Evolutionary conservation across 768 basidiomycete genomes (phyloP).

Genomic region (Gymnopilus dilepis): DNA sequence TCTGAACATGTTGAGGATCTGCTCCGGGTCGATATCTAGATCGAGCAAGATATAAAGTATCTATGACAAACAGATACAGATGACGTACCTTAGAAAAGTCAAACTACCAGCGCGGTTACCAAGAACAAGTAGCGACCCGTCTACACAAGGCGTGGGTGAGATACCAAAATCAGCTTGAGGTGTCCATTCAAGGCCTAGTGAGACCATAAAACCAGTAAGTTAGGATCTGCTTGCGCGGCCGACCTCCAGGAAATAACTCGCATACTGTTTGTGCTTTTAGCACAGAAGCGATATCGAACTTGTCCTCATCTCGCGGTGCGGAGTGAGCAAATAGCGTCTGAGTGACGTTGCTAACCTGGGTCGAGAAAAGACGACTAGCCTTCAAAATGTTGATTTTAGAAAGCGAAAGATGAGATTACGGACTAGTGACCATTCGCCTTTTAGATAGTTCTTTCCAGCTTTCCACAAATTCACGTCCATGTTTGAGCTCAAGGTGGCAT

Average conservation of each 20-base stretch:
- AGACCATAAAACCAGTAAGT: not conserved
- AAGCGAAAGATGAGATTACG: not conserved
- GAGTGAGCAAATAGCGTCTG: constrained; percentile 46
- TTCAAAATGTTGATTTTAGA: not conserved
- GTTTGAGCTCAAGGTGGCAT: constrained; percentile 74
- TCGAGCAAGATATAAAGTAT: no score
- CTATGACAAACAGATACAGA: no score
- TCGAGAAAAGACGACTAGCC: no score
- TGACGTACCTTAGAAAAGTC: constrained; percentile 57
- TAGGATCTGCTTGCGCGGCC: not conserved
- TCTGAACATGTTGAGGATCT: constrained; percentile 38
- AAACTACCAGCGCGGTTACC: constrained; percentile 73
- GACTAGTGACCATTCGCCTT: constrained; percentile 76
- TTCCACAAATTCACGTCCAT: constrained; percentile 76
- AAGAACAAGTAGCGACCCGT: constrained; percentile 70
- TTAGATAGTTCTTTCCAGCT: constrained; percentile 68
- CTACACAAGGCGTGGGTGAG: constrained; percentile 50
- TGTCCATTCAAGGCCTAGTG: constrained; percentile 74
- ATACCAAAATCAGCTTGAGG: constrained; percentile 60
- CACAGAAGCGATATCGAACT: constrained; percentile 34
- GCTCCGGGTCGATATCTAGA: constrained; percentile 28
- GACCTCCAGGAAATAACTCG: constrained; percentile 35
- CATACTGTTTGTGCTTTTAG: constrained; percentile 63
- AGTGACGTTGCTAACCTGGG: constrained; percentile 66
- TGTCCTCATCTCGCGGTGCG: constrained; percentile 24